Evolutionary conservation across 495 filamentous ascomycete species (phyloP), one percentile per base, ranked within the genome.

Genomic region (Penicillium bialowiezense): DNA sequence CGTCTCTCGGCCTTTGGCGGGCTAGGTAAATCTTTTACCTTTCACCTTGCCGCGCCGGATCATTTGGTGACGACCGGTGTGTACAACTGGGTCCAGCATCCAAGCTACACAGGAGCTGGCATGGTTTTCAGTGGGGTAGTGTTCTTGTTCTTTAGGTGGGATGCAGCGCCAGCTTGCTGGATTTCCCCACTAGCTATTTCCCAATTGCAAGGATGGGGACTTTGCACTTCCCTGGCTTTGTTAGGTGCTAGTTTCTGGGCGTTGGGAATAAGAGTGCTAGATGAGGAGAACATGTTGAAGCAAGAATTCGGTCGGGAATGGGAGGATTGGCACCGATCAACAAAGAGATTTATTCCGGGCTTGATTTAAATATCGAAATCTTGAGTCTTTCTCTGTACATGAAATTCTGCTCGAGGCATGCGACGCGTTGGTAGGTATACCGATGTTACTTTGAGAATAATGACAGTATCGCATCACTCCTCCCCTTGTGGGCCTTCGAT

Each of bases 11-110:
- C 70, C 1, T 77, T 71, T 33, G 48, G 57, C 0, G 37, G 61
- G 1, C 67, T 79, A 0, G 76, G 75, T 1, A 57, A 51, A 12
- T 68, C 74, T 29, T 78, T 80, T 35, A 79, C 77, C 1, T 78
- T 77, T 44, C 55, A 63, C 18, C 65, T 79, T 4, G 63, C 71
- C 12, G 52, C 63, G 31, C 77, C 77, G 17, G 68, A 70, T 39
- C 47, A 53, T 3, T 60, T 78, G 12, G 59, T 67, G 2, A 78
- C 71, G 2, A 60, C 54, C 1, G 75, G 76, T 0, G 47, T 78
- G 12, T 78, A 78, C 44, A 44, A 47, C 12, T 74, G 66, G 50
- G 52, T 79, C 10, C 75, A 75, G 46, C 72, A 81, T 51, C 73
- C 75, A 3, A 75, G 73, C 36, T 81, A 79, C 28, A 67, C 68